A percentile compares a stretch with the other conserved stretches of the same genome.
Evolutionary conservation across 2,329 filamentous ascomycete species (phyloP).

Genomic region (Microcyclospora tardicrescens): DNA sequence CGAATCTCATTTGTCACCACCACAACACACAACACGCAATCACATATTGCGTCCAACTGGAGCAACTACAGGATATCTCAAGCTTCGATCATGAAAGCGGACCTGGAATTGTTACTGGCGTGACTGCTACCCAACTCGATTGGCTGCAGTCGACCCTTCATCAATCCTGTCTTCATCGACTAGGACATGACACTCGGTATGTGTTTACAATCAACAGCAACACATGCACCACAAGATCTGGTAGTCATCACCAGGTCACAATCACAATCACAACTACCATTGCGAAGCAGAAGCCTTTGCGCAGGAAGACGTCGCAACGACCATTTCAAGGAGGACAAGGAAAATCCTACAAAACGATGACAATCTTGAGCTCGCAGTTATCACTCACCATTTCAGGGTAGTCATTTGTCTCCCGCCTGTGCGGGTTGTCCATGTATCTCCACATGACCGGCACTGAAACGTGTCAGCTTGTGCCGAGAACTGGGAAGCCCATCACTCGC

Average conservation of each 20-base stretch:
- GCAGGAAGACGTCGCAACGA: background rate
- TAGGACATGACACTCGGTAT: background rate
- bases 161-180: too few relatives aligned
- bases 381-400: background rate
- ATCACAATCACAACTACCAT: conserved; percentile 3
- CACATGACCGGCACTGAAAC: too few relatives aligned
- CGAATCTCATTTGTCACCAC: background rate
- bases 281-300: background rate
- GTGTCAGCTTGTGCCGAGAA: too few relatives aligned
- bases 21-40: background rate
- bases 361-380: conserved; percentile 20
- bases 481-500: too few relatives aligned
- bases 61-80: background rate
- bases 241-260: conserved; percentile 1
- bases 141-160: too few relatives aligned
- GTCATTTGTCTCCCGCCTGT: too few relatives aligned
- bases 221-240: background rate
- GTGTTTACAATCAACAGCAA: background rate
- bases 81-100: background rate
- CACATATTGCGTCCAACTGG: background rate
- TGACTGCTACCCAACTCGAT: too few relatives aligned
- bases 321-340: conserved; percentile 4
- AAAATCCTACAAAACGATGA: conserved; percentile 16
- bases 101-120: background rate
- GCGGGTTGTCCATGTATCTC: too few relatives aligned